Evolutionary conservation across 768 basidiomycete species (phyloP).

Genomic region (Termitomyces bulborhizus): DNA sequence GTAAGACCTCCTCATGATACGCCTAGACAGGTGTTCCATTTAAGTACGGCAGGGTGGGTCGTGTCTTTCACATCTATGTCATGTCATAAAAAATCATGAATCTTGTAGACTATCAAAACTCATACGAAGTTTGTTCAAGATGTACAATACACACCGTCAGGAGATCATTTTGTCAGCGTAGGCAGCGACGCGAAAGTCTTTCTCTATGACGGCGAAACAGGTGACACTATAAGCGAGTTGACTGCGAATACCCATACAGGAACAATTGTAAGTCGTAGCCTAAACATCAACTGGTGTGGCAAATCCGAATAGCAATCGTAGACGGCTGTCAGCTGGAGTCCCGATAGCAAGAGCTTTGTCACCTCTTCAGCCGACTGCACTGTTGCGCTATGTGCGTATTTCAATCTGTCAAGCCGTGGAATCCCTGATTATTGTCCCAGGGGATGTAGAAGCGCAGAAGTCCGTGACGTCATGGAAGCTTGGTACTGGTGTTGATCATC

Average conservation of each 20-base stretch:
- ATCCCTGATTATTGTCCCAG: slow-evolving; percentile 26
- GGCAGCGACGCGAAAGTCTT: slow-evolving; percentile 86
- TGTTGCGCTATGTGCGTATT: slow-evolving; percentile 72
- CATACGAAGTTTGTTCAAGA: slow-evolving; percentile 94
- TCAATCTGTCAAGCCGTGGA: neutral
- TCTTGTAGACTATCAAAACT: slow-evolving; percentile 64
- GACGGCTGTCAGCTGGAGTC: slow-evolving; percentile 80
- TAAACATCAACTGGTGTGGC: neutral
- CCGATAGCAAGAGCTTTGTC: slow-evolving; percentile 63
- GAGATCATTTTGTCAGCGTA: slow-evolving; percentile 80
- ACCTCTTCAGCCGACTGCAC: slow-evolving; percentile 85
- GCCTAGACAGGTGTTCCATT: slow-evolving; percentile 61
- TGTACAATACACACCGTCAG: slow-evolving; percentile 75
- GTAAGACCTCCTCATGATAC: neutral
- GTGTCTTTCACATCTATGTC: neutral
- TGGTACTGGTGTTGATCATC: slow-evolving; percentile 67
- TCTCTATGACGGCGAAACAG: slow-evolving; percentile 86
- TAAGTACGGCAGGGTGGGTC: slow-evolving; percentile 75
- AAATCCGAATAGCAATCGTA: slow-evolving; percentile 17
- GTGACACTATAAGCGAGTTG: slow-evolving; percentile 69
- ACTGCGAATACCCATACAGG: slow-evolving; percentile 67
- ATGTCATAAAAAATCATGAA: neutral
- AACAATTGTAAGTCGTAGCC: slow-evolving; percentile 50
- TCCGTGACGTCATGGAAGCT: slow-evolving; percentile 62
- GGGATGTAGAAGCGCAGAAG: slow-evolving; percentile 77